Base-by-base conservation (phyloP, 1,284 basidiomycete genomes). In the Marasmius sp. region DNA sequence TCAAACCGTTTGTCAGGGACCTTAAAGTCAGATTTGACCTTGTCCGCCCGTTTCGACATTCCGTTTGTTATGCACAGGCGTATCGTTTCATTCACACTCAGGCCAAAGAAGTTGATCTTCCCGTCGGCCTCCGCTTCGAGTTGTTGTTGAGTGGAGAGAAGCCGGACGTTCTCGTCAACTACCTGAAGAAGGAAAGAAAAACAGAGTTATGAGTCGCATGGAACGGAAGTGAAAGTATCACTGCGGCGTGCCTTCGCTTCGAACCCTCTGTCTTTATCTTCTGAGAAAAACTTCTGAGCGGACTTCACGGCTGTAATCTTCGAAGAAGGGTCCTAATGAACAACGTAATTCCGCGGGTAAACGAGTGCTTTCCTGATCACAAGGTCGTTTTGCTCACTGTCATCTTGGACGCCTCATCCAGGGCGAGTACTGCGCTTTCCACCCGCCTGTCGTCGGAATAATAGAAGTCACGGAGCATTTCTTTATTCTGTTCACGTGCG, bases 361-460 rank as follows among this genome's bases (percentile, higher is more conserved):
- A 53, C 10, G n/a, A n/a, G 64, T 45, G 56, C 16, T 58, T 39
- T 50, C 12, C 59, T 43, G 27, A 27, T 50, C 51, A 38, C n/a
- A 37, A n/a, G n/a, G 16, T 51, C n/a, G 22, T 36, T 54, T 14
- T n/a, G 72, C 85, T 63, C 64, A 91, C 91, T 59, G 73, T 72
- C 74, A 87, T 86, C 41, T 75, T 72, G 6, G 84, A 79, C 14
- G 94, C 92, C 72, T 97, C 95, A 48, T 93, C 91, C 48, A 99
- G 77, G 45, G 87, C 91, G 6, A 98, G 78, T 16, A 92, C 84
- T 0, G 94, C 97, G 71, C 89, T 95, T 70, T 98, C 96, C 7
- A 94, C 91, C 50, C 97, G 83, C 63, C 97, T 84, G 75, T 99
- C 97, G 71, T 99, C 97, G 57, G 97, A 97, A 72, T 97, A 99